phyloP scores from a whole-genome alignment of 495 filamentous ascomycete species.

The Annulohypoxylon moriforme region DNA sequence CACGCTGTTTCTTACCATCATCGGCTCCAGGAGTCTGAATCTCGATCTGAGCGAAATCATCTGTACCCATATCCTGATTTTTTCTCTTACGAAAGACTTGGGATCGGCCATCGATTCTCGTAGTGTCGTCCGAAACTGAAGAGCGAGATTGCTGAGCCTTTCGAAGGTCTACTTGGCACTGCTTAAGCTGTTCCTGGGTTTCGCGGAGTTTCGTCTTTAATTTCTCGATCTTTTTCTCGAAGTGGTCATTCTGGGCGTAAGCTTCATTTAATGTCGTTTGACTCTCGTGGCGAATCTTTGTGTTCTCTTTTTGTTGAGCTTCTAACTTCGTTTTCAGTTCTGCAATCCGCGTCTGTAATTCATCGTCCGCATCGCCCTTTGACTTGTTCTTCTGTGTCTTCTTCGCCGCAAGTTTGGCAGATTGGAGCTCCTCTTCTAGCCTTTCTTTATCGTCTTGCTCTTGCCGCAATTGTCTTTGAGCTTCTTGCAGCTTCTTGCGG shows the following conservation, averaged over 20 bases:
- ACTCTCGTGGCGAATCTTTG: slow-evolving; percentile 50
- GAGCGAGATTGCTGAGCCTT: slow-evolving; percentile 48
- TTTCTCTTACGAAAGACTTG: slow-evolving; percentile 49
- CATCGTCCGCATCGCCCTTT: slow-evolving; percentile 23
- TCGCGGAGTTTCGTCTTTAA: slow-evolving; percentile 73
- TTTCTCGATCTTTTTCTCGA: slow-evolving; percentile 75
- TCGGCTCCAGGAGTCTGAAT: slow-evolving; percentile 52
- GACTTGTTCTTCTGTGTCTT: slow-evolving; percentile 50
- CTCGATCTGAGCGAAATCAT: slow-evolving; percentile 51
- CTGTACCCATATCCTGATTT: slow-evolving; percentile 47
- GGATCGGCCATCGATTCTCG: slow-evolving; percentile 46
- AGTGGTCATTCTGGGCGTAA: slow-evolving; percentile 64
- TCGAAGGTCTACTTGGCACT: slow-evolving; percentile 59
- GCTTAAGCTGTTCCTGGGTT: slow-evolving; percentile 76
- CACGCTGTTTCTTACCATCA: slow-evolving; percentile 49
- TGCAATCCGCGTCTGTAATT: slow-evolving; percentile 43
- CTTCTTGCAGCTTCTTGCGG: slow-evolving; percentile 48
- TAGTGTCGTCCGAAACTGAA: slow-evolving; percentile 50
- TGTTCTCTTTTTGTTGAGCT: slow-evolving; percentile 56
- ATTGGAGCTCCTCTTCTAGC: slow-evolving; percentile 51
- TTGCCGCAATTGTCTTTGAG: slow-evolving; percentile 47
- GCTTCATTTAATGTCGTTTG: slow-evolving; percentile 59
- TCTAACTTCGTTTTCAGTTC: slow-evolving; percentile 54
- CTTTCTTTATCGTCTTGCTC: slow-evolving; percentile 52
- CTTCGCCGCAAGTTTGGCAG: slow-evolving; percentile 50